Evolutionary conservation across 2,329 filamentous ascomycete genomes (phyloP), one percentile per base, ranked within the genome.

Genomic region (Incumbomyces delicatus): DNA sequence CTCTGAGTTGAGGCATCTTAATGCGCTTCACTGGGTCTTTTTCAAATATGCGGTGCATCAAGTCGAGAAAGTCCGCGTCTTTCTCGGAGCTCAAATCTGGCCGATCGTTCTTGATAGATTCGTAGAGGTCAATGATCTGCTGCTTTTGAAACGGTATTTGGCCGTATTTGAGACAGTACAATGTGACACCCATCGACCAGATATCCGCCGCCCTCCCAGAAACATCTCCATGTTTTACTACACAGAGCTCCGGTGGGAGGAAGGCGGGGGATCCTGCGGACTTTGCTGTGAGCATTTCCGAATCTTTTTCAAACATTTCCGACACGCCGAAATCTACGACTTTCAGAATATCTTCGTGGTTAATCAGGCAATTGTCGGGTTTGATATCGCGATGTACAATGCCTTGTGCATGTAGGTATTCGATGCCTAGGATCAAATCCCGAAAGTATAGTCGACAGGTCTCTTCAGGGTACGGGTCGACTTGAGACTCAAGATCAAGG

Each of bases 281-380:
- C 66, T 96, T 98, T 49, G 84, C 81, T 0, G 87, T 95, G 62
- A 80, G 81, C 92, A 96, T 96, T 38, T 87, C 77, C 1, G 77
- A 79, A 48, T 84, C 74, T 63, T 94, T 95, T 61, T 90, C 84
- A 57, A 98, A 98, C 81, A 98, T 95, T 62, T 98, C 90, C 1
- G 90, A 96, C 6, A 96, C 92, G n/a, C 92, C 92, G 72, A 98
- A 98, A 64, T 96, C 92, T 44, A 94, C 88, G 54, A 98, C 84
- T 64, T 96, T 98, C 44, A 98, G 77, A n/a, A 95, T 81, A 58
- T 96, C 85, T 46, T 95, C 89, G 31, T 83, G 77, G 0, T 88
- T 95, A 33, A 98, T 71, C 6, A 98, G 76, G 44, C 94, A 83
- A 57, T 98, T 98, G 64, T 96, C 92, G 0, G 92, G 92, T 66